Evolutionary conservation across 192 early-diverging fungal species (phyloP).

Genomic region (Backusella macrospora): DNA sequence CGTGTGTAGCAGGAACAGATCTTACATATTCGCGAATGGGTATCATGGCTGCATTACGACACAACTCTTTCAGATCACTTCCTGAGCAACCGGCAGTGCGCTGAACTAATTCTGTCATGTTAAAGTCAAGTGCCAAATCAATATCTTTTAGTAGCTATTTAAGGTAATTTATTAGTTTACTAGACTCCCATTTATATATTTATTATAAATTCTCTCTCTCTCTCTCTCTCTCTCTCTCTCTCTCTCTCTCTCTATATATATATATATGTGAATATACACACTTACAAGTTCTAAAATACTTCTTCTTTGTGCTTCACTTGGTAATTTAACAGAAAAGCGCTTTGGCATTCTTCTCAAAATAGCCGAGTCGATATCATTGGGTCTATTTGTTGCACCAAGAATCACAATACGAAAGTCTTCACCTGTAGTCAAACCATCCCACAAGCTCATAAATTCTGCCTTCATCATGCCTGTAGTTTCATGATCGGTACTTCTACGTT

Average conservation of each 20-base stretch:
- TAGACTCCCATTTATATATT: neutral
- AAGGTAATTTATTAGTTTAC: neutral
- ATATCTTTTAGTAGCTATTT: constrained; percentile 73
- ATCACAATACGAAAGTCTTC: constrained; percentile 72
- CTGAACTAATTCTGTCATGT: constrained; percentile 64
- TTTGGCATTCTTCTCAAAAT: constrained; percentile 98
- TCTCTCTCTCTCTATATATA: constrained; percentile 62
- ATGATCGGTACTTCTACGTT: constrained; percentile 87
- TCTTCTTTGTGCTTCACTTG: constrained; percentile 79
- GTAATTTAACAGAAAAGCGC: constrained; percentile 84
- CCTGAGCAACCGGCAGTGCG: constrained; percentile 85
- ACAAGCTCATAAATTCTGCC: constrained; percentile 99
- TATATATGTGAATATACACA: neutral
- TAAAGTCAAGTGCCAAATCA: constrained; percentile 71
- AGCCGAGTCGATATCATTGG: constrained; percentile 96
- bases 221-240: constrained; percentile 68
- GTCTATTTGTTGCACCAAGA: constrained; percentile 95
- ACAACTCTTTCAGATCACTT: constrained; percentile 97
- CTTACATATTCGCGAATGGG: constrained; percentile 89
- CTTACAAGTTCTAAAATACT: constrained; percentile 78
- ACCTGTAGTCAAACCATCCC: constrained; percentile 92
- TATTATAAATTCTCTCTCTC: constrained; percentile 17
- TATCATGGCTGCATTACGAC: constrained; percentile 94
- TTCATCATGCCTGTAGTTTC: constrained; percentile 99
- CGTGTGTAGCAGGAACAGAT: constrained; percentile 28